phyloP scores from a whole-genome alignment of 805 yeast species.

The Jamesozyma spencerorum region DNA sequence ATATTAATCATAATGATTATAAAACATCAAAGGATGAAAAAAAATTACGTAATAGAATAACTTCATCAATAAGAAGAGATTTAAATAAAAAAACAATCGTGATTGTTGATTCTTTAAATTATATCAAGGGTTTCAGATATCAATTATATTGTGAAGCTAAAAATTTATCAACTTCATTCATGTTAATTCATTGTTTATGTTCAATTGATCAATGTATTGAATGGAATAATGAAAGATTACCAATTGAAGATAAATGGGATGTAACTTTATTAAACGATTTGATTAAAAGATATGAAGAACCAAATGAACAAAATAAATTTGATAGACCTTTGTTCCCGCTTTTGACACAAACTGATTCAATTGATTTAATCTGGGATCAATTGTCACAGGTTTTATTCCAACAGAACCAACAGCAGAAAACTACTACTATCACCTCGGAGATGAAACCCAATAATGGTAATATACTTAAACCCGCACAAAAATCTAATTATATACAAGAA shows the following conservation, averaged over 20 bases:
- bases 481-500: slow-evolving; percentile 66
- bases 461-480: slow-evolving; percentile 66
- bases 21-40: slow-evolving; percentile 69
- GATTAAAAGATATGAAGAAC: slow-evolving; percentile 86
- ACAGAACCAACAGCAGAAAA: no score
- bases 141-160: slow-evolving; percentile 93
- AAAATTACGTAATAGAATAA: slow-evolving; percentile 70
- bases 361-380: slow-evolving; percentile 49
- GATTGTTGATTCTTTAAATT: slow-evolving; percentile 74
- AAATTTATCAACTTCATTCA: slow-evolving; percentile 68
- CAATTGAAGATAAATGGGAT: slow-evolving; percentile 44
- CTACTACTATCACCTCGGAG: no score
- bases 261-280: slow-evolving; percentile 54
- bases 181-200: slow-evolving; percentile 71
- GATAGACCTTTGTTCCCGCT: slow-evolving; percentile 83
- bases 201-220: slow-evolving; percentile 52
- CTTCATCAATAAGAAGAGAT: slow-evolving; percentile 82
- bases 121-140: slow-evolving; percentile 91
- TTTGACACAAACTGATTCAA: slow-evolving; percentile 33
- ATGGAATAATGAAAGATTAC: slow-evolving; percentile 40
- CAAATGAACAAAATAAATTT: slow-evolving; percentile 80
- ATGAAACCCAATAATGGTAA: slow-evolving; percentile 83
- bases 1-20: slow-evolving; percentile 60
- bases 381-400: slow-evolving; percentile 52
- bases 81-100: slow-evolving; percentile 62